Percentiles rank a stretch among this genome's conserved stretches.
These are phyloP conservation scores for Xerocomellus amylosporus DNA, from an alignment of 768 basidiomycete species.

Conservation along the genomic window DNA sequence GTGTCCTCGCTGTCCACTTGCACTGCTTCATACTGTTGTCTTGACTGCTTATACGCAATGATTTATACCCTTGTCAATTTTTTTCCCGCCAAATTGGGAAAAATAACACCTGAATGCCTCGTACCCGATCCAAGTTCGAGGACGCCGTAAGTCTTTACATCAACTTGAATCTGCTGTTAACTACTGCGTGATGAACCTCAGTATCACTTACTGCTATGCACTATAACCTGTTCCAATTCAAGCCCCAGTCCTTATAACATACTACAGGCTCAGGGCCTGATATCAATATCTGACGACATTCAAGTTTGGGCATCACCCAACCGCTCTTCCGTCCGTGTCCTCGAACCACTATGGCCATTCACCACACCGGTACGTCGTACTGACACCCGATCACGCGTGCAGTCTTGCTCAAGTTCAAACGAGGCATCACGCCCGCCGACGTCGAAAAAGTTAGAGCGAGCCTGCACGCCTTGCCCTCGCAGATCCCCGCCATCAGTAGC, in stretches of 20 bases:
- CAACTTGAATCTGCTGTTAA: background rate
- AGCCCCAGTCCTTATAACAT: background rate
- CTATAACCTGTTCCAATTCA: background rate
- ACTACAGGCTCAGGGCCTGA: background rate
- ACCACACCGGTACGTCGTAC: constrained; percentile 23
- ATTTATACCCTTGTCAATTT: background rate
- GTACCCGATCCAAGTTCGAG: too few species aligned
- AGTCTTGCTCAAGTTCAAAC: constrained; percentile 26
- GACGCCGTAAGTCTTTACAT: background rate
- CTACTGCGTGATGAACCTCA: background rate
- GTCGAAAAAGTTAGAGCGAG: background rate
- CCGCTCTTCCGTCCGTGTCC: background rate
- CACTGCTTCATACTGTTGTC: constrained; percentile 8
- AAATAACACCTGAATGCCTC: background rate
- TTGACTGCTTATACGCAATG: background rate
- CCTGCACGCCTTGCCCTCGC: constrained; percentile 9
- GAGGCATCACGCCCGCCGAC: constrained; percentile 7
- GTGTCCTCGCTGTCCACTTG: constrained; percentile 8
- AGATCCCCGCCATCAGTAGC: constrained; percentile 19
- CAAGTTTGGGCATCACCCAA: background rate
- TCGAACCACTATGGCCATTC: constrained; percentile 11
- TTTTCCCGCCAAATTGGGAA: too few species aligned
- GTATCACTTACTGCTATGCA: too few species aligned
- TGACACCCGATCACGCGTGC: background rate
- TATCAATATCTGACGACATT: background rate